Evolutionary conservation across 2,329 filamentous ascomycete species (phyloP), one percentile per base, ranked within the genome.

Genomic region (Geosmithia morbida): DNA sequence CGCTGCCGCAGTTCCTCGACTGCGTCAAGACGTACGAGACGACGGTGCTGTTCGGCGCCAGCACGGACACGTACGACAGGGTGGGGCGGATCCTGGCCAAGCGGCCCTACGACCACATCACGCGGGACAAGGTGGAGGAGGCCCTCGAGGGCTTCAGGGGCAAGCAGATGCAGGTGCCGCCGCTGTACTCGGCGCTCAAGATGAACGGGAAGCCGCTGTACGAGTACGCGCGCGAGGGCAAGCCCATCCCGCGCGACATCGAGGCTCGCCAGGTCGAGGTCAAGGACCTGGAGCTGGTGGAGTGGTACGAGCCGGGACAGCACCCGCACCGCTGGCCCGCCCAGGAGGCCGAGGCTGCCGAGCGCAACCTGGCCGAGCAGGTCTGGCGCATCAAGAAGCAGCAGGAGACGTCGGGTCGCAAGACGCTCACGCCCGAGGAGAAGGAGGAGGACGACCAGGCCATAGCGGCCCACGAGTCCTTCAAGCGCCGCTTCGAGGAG

Each of bases 21-120:
- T 96, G 92, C 69, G 94, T 85, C 44, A 98, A 98, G 69, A 84
- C 80, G 1, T 98, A 98, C 64, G 90, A 97, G 64, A 81, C 87
- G 0, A 77, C 88, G 3, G 77, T 97, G 0, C 67, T 97, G 3
- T 97, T 98, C 58, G 92, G 92, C 49, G 87, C 86, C 8, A 87
- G 84, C 57, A 96, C 90, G 43, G 92, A 97, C 63, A 88, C 83
- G 16, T 97, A 97, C 63, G 92, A 98, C 61, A 74, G 81, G 14
- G 75, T 85, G 7, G 92, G 92, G 18, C 90, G 92, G 62, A 71
- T 97, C 41, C 75, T 96, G 41, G 79, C 79, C 53, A 79, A 79
- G 56, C 81, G 81, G 40, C 71, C 77, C 6, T 92, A 90, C 61
- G 79, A 83, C 47, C 85, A 95, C 59, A 75, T 98, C 50, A 96